A percentile compares a stretch with the other conserved stretches of the same genome.
These are phyloP conservation scores for Artemisia annua DNA, from an alignment of 129 eudicot genomes.

Conservation along the genomic window DNA sequence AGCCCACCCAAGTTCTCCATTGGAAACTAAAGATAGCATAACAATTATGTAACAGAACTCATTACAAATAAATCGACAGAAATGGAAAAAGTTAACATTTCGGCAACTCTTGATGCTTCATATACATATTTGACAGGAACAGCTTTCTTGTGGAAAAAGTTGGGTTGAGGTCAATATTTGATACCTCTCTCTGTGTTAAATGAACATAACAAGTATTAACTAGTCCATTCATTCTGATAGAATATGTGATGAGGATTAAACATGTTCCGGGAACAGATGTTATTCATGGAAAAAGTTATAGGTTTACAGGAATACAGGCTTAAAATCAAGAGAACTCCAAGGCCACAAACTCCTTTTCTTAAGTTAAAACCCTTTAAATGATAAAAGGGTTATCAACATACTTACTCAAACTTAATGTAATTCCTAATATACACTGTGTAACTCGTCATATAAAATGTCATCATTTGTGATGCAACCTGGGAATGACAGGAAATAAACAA, in stretches of 20 bases:
- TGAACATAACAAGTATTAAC: neutral
- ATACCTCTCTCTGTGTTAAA: neutral
- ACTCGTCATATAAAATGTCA: neutral
- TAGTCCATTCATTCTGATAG: neutral
- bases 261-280: neutral
- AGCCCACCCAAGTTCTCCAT: neutral
- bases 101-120: neutral
- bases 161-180: neutral
- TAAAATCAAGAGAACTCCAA: neutral
- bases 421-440: neutral
- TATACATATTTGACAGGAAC: neutral
- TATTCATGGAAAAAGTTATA: neutral
- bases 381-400: neutral
- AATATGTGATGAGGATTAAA: neutral
- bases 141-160: neutral
- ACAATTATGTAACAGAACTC: neutral
- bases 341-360: neutral
- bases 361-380: neutral
- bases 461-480: neutral
- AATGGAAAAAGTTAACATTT: neutral
- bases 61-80: neutral
- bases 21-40: neutral
- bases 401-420: neutral
- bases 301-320: neutral
- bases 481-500: neutral